Base-by-base conservation (phyloP, 192 early-diverging fungal genomes). In the Chytriomyces confervae region DNA sequence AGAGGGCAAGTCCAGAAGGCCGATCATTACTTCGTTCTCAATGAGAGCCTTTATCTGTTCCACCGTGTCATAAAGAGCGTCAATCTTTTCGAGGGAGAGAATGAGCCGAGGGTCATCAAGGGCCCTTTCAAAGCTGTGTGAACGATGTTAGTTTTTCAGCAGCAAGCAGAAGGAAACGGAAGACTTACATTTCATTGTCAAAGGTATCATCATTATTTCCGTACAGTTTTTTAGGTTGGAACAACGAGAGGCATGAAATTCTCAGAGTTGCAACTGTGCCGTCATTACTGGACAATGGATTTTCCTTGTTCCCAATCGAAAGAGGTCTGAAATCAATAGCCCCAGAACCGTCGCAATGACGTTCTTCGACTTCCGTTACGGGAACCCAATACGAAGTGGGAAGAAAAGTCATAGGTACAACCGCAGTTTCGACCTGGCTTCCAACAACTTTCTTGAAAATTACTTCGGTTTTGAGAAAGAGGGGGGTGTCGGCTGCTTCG, bases 21-120 rank as follows among this genome's bases (percentile, higher is more conserved):
- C 83, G 77, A 91, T 89, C 85, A 94, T 90, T 23, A 94, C 86
- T 80, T 94, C 92, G 63, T 94, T 91, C 50, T 91, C 90, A n/a
- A 93, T 83, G 0, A 93, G 66, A 84, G 82, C 85, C 20, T 89
- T 85, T 18, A 94, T 76, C 46, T 88, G 80, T 0, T 83, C 75
- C 62, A 86, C 85, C 1, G 89, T 90, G 68, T 91, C 86, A 0
- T 81, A 73, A 16, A 94, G 77, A 0, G 90, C 91, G 45, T 89
- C 88, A 51, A 84, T 76, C 71, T 92, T 91, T 48, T 80, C 53
- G 75, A 76, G 7, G 72, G 81, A 47, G 79, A 71, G 5, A 87
- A 76, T 29, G 71, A 71, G 10, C 78, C 81, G 8, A 76, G 80
- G 53, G 75, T 76, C 73, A 23, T 82, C 73, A 47, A 82, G 76